These are phyloP conservation scores for Solanum sitiens DNA, from an alignment of 257 asterid genomes.

Conservation along the genomic window DNA sequence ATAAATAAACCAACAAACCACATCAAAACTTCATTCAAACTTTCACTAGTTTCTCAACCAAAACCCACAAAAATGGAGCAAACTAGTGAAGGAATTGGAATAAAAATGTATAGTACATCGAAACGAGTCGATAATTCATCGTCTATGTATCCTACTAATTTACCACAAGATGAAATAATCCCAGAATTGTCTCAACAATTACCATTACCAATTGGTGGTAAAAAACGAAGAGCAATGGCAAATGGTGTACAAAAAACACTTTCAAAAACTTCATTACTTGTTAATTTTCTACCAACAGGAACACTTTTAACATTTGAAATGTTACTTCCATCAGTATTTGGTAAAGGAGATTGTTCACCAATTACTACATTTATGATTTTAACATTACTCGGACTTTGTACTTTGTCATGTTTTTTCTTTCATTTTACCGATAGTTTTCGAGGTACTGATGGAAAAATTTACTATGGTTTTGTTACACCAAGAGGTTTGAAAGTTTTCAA, in stretches of 20 bases:
- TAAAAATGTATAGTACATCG: slow-evolving; percentile 51
- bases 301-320: slow-evolving; percentile 87
- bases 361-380: slow-evolving; percentile 62
- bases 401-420: slow-evolving; percentile 82
- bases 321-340: slow-evolving; percentile 78
- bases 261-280: slow-evolving; percentile 70
- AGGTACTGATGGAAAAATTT: slow-evolving; percentile 63
- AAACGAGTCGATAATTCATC: slow-evolving; percentile 21
- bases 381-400: slow-evolving; percentile 45
- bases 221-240: slow-evolving; percentile 46
- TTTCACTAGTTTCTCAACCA: background rate
- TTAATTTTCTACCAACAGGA: slow-evolving; percentile 86
- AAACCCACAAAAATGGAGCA: slow-evolving; percentile 29
- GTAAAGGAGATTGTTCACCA: slow-evolving; percentile 50
- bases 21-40: background rate
- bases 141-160: slow-evolving; percentile 9
- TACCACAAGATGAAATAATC: background rate
- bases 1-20: too few species aligned
- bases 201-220: slow-evolving; percentile 20
- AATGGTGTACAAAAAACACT: slow-evolving; percentile 83
- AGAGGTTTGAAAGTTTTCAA: slow-evolving; percentile 71
- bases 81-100: slow-evolving; percentile 32
- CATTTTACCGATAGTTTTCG: slow-evolving; percentile 91
- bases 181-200: too few species aligned
- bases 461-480: slow-evolving; percentile 75